Evolutionary conservation across 73 alveolate species (phyloP).

Genomic region (Blepharisma stoltei): DNA sequence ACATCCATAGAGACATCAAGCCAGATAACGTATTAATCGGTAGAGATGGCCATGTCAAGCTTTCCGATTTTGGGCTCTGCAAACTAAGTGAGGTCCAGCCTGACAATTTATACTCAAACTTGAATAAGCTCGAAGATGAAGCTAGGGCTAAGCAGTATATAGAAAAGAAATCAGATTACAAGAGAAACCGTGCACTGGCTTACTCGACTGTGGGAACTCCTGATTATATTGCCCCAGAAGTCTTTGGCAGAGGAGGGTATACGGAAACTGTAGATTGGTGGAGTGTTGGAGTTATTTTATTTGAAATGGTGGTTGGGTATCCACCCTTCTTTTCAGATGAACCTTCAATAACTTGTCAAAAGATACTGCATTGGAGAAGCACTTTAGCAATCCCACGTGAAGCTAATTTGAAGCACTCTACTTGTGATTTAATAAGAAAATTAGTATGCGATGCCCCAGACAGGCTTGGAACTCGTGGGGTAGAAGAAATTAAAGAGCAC

Average conservation of each 20-base stretch:
- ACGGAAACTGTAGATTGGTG: slow-evolving; percentile 90
- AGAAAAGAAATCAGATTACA: slow-evolving; percentile 3
- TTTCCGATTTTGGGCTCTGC: slow-evolving; percentile 64
- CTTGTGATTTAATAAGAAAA: slow-evolving; percentile 69
- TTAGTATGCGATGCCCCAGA: slow-evolving; percentile 68
- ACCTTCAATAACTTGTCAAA: slow-evolving; percentile 78
- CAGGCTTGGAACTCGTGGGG: slow-evolving; percentile 81
- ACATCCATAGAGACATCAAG: slow-evolving; percentile 84
- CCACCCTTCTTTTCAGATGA: slow-evolving; percentile 88
- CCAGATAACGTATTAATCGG: slow-evolving; percentile 82
- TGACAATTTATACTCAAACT: slow-evolving; percentile 4
- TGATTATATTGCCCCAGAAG: slow-evolving; percentile 98
- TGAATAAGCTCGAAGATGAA: slow-evolving; percentile 12
- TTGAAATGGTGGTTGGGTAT: slow-evolving; percentile 90
- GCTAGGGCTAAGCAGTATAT: neutral
- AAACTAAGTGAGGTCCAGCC: slow-evolving; percentile 34
- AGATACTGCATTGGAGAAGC: slow-evolving; percentile 79
- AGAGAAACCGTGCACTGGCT: slow-evolving; percentile 38
- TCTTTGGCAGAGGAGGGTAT: slow-evolving; percentile 81
- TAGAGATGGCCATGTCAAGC: slow-evolving; percentile 78
- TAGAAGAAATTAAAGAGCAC: slow-evolving; percentile 84
- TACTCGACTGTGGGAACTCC: slow-evolving; percentile 91
- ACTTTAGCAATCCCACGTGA: slow-evolving; percentile 72
- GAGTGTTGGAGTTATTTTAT: slow-evolving; percentile 86
- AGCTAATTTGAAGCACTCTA: slow-evolving; percentile 74